Percentiles rank a stretch among this genome's conserved stretches.
phyloP scores from a whole-genome alignment of 805 yeast species.

The Cyberlindnera veronae region DNA sequence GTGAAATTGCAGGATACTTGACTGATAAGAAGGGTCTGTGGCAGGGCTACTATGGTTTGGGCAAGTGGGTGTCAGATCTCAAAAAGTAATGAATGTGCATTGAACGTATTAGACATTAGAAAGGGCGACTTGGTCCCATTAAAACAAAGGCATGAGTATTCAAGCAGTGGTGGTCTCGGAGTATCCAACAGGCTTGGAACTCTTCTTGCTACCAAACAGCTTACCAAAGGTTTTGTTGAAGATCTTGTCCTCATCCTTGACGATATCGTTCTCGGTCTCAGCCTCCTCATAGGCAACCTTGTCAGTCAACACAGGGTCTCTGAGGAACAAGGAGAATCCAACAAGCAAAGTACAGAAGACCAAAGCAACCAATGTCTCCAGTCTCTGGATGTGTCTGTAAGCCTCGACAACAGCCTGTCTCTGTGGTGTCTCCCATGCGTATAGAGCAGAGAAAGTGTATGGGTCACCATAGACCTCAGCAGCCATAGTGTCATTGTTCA shows the following conservation, averaged over 20 bases:
- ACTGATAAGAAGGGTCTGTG: constrained; percentile 66
- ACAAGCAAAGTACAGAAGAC: constrained; percentile 51
- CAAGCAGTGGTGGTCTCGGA: background rate
- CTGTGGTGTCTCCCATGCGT: constrained; percentile 62
- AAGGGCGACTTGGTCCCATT: background rate
- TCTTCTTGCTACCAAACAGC: constrained; percentile 2
- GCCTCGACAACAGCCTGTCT: constrained; percentile 55
- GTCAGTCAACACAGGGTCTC: constrained; percentile 45
- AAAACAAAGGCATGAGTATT: background rate
- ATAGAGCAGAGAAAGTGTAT: constrained; percentile 40
- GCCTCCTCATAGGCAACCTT: constrained; percentile 24
- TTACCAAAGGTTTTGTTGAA: constrained; percentile 6
- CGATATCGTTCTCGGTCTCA: constrained; percentile 17
- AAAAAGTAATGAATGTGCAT: background rate
- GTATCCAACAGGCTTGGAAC: background rate
- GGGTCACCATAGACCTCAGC: constrained; percentile 50
- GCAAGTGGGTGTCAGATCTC: constrained; percentile 44
- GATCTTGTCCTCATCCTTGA: constrained; percentile 7
- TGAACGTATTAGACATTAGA: background rate
- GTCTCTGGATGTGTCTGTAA: constrained; percentile 56
- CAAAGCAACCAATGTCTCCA: constrained; percentile 51
- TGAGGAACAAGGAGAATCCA: constrained; percentile 42
- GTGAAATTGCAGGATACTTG: constrained; percentile 51
- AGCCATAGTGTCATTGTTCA: constrained; percentile 38
- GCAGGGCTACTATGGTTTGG: constrained; percentile 74